phyloP scores from a whole-genome alignment of 306 rosid genomes.

The Casuarina equisetifolia region DNA sequence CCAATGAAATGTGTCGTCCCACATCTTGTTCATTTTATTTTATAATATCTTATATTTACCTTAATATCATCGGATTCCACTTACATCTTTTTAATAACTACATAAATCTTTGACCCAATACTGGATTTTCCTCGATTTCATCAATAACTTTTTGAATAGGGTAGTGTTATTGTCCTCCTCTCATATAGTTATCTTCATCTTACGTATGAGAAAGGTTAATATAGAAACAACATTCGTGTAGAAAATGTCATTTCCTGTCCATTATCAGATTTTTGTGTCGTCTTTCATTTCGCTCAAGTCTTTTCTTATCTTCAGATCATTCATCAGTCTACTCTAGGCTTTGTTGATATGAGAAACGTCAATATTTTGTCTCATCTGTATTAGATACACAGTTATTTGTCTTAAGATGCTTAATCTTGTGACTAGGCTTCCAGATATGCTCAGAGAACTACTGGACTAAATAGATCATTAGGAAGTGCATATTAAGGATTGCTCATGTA shows the following conservation, averaged over 20 bases:
- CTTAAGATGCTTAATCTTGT: neutral
- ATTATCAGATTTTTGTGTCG: neutral
- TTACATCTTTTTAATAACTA: slow-evolving; percentile 24
- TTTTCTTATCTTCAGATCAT: neutral
- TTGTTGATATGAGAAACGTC: neutral
- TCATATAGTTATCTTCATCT: neutral
- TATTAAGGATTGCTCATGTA: too few species aligned
- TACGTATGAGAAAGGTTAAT: too few species aligned
- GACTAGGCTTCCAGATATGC: too few species aligned
- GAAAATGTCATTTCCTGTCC: neutral
- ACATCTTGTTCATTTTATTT: neutral
- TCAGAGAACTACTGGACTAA: too few species aligned
- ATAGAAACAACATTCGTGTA: neutral
- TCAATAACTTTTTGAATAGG: slow-evolving; percentile 10
- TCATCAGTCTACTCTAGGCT: neutral
- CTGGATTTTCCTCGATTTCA: slow-evolving; percentile 27
- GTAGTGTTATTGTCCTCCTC: neutral
- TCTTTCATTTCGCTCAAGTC: neutral
- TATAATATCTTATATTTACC: neutral
- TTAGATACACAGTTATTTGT: neutral
- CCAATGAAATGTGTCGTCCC: slow-evolving; percentile 25
- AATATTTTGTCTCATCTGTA: neutral
- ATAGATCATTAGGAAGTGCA: too few species aligned
- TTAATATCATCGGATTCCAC: slow-evolving; percentile 43
- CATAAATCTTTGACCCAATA: slow-evolving; percentile 41